Base-by-base conservation (phyloP, 2,329 filamentous ascomycete species). In the Hirsutella rhossiliensis region DNA sequence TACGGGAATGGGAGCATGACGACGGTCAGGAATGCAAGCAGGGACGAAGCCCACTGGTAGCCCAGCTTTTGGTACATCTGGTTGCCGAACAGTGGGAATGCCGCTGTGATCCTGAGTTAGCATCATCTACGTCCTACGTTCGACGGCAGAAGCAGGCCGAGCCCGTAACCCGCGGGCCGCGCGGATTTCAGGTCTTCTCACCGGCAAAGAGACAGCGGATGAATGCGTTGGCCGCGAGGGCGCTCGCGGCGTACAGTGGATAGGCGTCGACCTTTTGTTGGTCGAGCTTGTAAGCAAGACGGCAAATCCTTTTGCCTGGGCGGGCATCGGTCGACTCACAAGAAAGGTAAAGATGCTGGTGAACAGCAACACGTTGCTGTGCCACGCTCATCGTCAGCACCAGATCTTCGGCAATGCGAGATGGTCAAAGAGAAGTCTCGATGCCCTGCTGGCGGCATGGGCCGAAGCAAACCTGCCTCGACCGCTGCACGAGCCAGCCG, bases 341-440 rank as follows among this genome's bases (percentile, higher is more conserved):
- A 94, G 68, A 65, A 94, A 95, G 12, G 87, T 94, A 62, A 94
- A 95, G 51, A 94, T 78, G 43, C 87, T 87, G 45, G 78, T 82
- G 63, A 87, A 96, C 28, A 84, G 78, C 46, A 94, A 75, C 47
- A 94, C 75, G 43, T 78, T 82, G 43, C 84, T 87, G 55, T 56
- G 42, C 37, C 15, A 38, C 42, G 27, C 40, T 6, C 29, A 36
- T 12, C 43, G 56, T 60, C 54, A 62, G 59, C 34, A 34, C 45
- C 46, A 27, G 23, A 27, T 27, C 23, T 5, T 9, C 23, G 7
- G 31, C 8, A 5, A 13, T 32, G 31, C 31, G 23, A 27, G 23
- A 27, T 27, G 23, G 23, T 27, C 23, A 27, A 27, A 9, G 23
- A 27, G 23, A 7, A 23, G 23, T 23, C 23, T 23, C 23, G 23